Base-by-base conservation (phyloP, 352 stramenopile species). In the Globisporangium emineosum region DNA sequence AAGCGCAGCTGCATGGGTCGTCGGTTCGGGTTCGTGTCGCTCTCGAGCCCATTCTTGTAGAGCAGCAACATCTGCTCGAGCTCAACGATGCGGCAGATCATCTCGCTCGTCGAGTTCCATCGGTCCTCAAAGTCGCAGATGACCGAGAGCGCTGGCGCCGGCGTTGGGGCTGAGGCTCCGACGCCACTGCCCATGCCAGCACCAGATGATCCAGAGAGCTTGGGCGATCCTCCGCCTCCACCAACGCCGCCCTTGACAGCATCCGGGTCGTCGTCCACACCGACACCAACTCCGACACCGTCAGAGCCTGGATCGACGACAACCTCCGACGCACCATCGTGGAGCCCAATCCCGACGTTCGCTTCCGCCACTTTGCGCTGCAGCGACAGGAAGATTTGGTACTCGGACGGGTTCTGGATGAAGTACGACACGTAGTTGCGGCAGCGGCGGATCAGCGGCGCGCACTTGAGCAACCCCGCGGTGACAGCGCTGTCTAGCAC, bases 401-500 rank as follows among this genome's bases (percentile, higher is more conserved):
- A 92, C 69, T 92, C 83, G 32, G 79, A 89, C 21, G 83, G 83
- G 45, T 92, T 92, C 65, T 92, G 83, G 40, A 92, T 92, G 15
- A 92, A 92, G 61, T 89, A 92, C 25, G 81, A 92, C 25, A 90
- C 83, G 60, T 92, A 92, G 57, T 89, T 90, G 12, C 81, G 77
- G 49, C 83, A 92, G 10, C 83, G 65, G 12, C 78, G 76, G 23
- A 86, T 88, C 1, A 92, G 67, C 21, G 75, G 76, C 5, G 75
- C 76, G 33, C 83, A 92, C 65, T 90, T 83, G 13, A 71, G 62
- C 23, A 92, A 60, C 0, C 83, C 83, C 1, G 72, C 81, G 0
- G 77, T 76, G 15, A 92, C 73, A 2, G 83, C 80, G 1, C 66
- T 67, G 51, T 90, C 81, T 0, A 92, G 70, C 23, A 86, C 76